phyloP scores from a whole-genome alignment of 164 flowering plant genomes.

The Brasenia schreberi region DNA sequence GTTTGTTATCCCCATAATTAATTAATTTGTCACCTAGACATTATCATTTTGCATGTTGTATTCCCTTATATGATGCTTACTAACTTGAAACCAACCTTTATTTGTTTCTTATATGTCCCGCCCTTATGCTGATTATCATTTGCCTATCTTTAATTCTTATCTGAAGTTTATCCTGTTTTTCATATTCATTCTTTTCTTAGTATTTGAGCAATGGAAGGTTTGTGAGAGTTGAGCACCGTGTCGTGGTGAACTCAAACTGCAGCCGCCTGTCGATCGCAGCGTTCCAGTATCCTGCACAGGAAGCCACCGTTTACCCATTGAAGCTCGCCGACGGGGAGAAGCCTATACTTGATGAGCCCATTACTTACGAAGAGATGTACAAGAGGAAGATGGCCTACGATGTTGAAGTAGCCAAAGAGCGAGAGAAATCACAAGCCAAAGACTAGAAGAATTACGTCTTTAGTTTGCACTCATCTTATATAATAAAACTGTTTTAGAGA shows the following conservation, averaged over 20 bases:
- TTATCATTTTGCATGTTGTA: too few species aligned
- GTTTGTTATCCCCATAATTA: too few species aligned
- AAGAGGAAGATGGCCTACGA: conserved; percentile 3
- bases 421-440: too few species aligned
- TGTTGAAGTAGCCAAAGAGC: not conserved
- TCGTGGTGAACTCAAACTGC: conserved; percentile 4
- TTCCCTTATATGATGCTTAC: too few species aligned
- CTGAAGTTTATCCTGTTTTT: not conserved
- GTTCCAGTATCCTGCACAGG: conserved; percentile 6
- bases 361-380: conserved; percentile 4
- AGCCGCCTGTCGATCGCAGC: conserved; percentile 5
- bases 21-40: too few species aligned
- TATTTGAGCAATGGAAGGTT: conserved; percentile 6
- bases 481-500: too few species aligned
- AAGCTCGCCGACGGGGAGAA: conserved; percentile 5
- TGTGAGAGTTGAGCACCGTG: conserved; percentile 2
- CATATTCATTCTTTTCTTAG: not conserved
- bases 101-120: too few species aligned
- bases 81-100: not conserved
- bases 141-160: not conserved
- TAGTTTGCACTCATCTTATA: too few species aligned
- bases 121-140: not conserved
- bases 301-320: conserved; percentile 4
- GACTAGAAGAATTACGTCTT: too few species aligned
- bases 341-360: conserved; percentile 2